phyloP scores from a whole-genome alignment of 768 basidiomycete genomes.

The Tubosaeta brunneosetosa region DNA sequence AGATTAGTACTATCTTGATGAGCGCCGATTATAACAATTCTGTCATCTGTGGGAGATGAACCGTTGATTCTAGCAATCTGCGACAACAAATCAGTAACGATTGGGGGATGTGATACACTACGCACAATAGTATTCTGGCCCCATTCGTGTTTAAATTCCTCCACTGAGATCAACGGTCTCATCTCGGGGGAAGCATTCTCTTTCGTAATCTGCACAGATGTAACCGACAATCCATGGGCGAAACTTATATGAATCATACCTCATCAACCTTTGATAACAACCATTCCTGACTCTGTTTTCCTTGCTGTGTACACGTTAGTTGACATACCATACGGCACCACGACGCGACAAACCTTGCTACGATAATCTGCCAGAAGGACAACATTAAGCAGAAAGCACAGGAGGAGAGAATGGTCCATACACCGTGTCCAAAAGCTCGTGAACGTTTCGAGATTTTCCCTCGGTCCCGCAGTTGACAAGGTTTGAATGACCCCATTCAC shows the following conservation, averaged over 20 bases:
- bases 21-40: conserved; percentile 67
- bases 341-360: conserved; percentile 52
- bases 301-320: conserved; percentile 45
- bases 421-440: conserved; percentile 71
- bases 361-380: conserved; percentile 54
- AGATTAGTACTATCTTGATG: conserved; percentile 83
- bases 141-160: conserved; percentile 79
- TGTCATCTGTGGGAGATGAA: conserved; percentile 54
- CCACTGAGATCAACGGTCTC: conserved; percentile 52
- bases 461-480: conserved; percentile 62
- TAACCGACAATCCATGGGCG: conserved; percentile 1
- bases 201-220: conserved; percentile 50
- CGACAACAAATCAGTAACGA: conserved; percentile 1
- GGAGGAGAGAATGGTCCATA: conserved; percentile 33
- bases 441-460: conserved; percentile 60
- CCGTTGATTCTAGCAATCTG: conserved; percentile 78
- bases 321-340: conserved; percentile 8
- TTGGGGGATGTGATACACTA: background rate
- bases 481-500: conserved; percentile 59
- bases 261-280: conserved; percentile 61
- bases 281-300: conserved; percentile 75
- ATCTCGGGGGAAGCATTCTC: conserved; percentile 56
- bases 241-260: conserved; percentile 33
- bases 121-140: conserved; percentile 76
- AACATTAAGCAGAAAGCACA: conserved; percentile 1